Base-by-base conservation (phyloP, 139 green algal species). In the Haematococcus sp. region DNA sequence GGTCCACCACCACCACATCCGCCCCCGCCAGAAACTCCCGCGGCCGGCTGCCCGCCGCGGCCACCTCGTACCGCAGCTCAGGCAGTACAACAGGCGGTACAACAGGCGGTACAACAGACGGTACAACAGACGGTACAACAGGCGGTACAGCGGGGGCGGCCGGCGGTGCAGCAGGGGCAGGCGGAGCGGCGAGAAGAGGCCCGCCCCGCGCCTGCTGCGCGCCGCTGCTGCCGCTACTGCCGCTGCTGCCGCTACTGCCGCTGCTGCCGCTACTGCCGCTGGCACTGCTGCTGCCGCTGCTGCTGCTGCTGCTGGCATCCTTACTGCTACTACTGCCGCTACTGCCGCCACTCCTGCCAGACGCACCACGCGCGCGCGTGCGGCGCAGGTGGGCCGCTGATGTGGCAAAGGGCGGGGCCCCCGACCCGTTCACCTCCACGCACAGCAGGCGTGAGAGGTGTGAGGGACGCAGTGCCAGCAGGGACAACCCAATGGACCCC, bases 401-500 rank as follows among this genome's bases (percentile, higher is more conserved):
- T 1, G 56, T 65, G 1, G 55, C 33, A 63, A 92, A 92, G 2
- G 80, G 79, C 30, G 30, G 28, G 17, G 64, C 58, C 13, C 61
- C 78, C 16, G 61, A 58, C 1, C 77, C 70, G 72, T 94, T 93
- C 34, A 95, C 76, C 76, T 95, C 90, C 30, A 95, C 85, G 44
- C 75, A 87, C 32, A 4, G 20, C 35, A 58, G 17, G 2, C 43
- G 31, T 63, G 85, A 58, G n/a, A 66, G 51, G 31, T 52, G 20
- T 0, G 55, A 64, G 4, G 54, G 23, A 0, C 73, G 28, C 1
- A 60, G 76, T 19, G 81, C 68, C 1, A 85, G 83, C 46, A 94
- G 77, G 0, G 81, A 83, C 3, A 96, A 80, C 7, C 88, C 91
- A 20, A 96, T 94, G 33, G 86, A 84, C n/a, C 91, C 91, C n/a